Percentiles rank a stretch among this genome's conserved stretches.
Conservation (phyloP, 805 yeast genomes). For the Yamadazyma endophytica region DNA sequence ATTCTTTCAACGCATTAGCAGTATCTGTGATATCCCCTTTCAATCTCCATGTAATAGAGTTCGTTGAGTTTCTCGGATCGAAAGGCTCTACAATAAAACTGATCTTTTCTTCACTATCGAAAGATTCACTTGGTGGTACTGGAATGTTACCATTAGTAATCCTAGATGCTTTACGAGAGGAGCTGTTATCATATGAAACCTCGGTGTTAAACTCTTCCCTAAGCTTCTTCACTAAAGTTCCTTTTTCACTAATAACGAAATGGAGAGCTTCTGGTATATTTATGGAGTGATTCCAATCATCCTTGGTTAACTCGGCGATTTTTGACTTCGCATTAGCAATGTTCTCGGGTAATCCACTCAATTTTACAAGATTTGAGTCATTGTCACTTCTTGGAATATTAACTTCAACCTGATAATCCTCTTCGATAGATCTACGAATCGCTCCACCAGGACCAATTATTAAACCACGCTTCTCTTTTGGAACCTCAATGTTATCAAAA, state of each 20-base stretch:
- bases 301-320: constrained; percentile 57
- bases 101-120: too few relatives aligned
- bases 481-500: constrained; percentile 50
- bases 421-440: constrained; percentile 66
- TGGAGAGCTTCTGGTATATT: constrained; percentile 57
- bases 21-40: constrained; percentile 49
- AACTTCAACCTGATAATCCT: constrained; percentile 60
- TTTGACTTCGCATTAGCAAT: constrained; percentile 61
- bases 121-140: constrained; percentile 45
- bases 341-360: constrained; percentile 65
- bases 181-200: constrained; percentile 54
- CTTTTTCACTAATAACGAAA: constrained; percentile 62
- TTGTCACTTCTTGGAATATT: constrained; percentile 62
- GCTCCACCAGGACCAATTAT: constrained; percentile 81
- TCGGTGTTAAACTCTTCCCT: constrained; percentile 51
- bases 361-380: constrained; percentile 46
- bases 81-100: too few relatives aligned
- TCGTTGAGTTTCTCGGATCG: too few relatives aligned
- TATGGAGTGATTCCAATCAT: constrained; percentile 50
- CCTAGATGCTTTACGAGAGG: constrained; percentile 47
- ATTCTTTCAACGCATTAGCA: constrained; percentile 47
- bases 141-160: constrained; percentile 41
- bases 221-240: constrained; percentile 55
- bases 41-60: constrained; percentile 62
- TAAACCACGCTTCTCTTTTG: constrained; percentile 69